Percentiles rank a stretch among this genome's conserved stretches.
phyloP scores from a whole-genome alignment of 208 protist genomes.

The Kentomonas sorsogonicus region DNA sequence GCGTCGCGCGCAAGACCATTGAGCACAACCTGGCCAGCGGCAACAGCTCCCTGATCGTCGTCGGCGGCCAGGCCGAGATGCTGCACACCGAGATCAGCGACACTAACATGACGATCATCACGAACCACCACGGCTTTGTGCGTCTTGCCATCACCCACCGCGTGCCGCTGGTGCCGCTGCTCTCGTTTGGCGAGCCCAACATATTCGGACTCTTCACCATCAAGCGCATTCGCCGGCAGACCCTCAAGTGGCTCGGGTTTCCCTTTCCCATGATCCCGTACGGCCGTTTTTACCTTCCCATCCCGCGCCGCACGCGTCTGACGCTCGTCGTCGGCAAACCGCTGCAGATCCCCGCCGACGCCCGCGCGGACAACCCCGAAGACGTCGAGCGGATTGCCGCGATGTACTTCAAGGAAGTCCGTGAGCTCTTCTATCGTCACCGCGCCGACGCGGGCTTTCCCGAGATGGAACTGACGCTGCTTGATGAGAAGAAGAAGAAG shows the following conservation, averaged over 20 bases:
- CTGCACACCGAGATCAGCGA: slow-evolving; percentile 42
- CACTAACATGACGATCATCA: slow-evolving; percentile 51
- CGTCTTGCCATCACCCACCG: slow-evolving; percentile 51
- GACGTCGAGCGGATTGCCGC: slow-evolving; percentile 43
- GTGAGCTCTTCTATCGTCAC: slow-evolving; percentile 63
- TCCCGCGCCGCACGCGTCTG: slow-evolving; percentile 55
- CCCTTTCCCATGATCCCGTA: slow-evolving; percentile 74
- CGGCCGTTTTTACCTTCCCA: slow-evolving; percentile 59
- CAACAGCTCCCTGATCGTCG: slow-evolving; percentile 75
- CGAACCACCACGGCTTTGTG: slow-evolving; percentile 80
- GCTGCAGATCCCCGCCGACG: slow-evolving; percentile 44
- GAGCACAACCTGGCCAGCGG: slow-evolving; percentile 47
- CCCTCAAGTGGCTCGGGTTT: slow-evolving; percentile 67
- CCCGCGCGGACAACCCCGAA: slow-evolving; percentile 47
- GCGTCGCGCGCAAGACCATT: slow-evolving; percentile 48
- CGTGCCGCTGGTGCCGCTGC: slow-evolving; percentile 71
- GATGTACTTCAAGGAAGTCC: slow-evolving; percentile 55
- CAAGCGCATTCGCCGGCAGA: slow-evolving; percentile 50
- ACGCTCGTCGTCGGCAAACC: slow-evolving; percentile 68
- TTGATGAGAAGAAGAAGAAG: slow-evolving; percentile 29
- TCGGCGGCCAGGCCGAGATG: slow-evolving; percentile 87
- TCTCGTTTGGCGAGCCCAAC: slow-evolving; percentile 83
- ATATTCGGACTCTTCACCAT: slow-evolving; percentile 59
- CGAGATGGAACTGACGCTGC: slow-evolving; percentile 66
- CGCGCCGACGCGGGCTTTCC: slow-evolving; percentile 67